Base-by-base conservation (phyloP, 371 early-diverging fungal species). In the Circinella minor region DNA sequence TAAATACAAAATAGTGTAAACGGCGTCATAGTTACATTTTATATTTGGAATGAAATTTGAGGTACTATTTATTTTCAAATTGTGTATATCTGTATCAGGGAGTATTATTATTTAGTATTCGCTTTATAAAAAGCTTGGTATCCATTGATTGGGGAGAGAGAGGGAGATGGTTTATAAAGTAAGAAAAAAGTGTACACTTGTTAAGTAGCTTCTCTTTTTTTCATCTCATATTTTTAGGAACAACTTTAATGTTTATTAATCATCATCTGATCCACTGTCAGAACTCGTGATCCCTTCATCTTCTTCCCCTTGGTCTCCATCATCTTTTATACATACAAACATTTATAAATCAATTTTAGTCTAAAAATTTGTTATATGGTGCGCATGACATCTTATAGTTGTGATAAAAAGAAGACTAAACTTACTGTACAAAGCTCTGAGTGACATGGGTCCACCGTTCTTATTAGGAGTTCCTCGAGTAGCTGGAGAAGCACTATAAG, bases 401-500 rank as follows among this genome's bases (percentile, higher is more conserved):
- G 11, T 43, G 11, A 43, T 43, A 43, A 9, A 43, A 43, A 43
- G 3, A 43, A 43, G 43, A 43, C 27, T 13, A 15, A 60, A 59
- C 69, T 69, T 63, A 69, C 69, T 38, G 27, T 63, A 63, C 6
- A 69, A 49, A 14, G 63, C 63, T 36, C 69, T 47, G n/a, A 69
- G 39, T 13, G 69, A 69, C 43, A 62, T 55, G 6, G 69, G 69
- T 4, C 63, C 69, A 39, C 64, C 55, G 8, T 63, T 68, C 4
- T 51, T 49, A 43, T 36, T 36, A 15, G 69, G 63, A 13, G 69
- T 55, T 36, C n/a, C 37, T 20, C 55, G n/a, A 17, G 63, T 27
- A 27, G 39, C 55, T 14, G 63, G 54, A 39, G 69, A 54, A 8
- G 69, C 34, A 4, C 34, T 54, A 17, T 65, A 65, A 18, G 38